A percentile compares a stretch with the other conserved stretches of the same genome.
These are phyloP conservation scores for Suillus discolor DNA, from an alignment of 768 basidiomycete species.

Conservation along the genomic window DNA sequence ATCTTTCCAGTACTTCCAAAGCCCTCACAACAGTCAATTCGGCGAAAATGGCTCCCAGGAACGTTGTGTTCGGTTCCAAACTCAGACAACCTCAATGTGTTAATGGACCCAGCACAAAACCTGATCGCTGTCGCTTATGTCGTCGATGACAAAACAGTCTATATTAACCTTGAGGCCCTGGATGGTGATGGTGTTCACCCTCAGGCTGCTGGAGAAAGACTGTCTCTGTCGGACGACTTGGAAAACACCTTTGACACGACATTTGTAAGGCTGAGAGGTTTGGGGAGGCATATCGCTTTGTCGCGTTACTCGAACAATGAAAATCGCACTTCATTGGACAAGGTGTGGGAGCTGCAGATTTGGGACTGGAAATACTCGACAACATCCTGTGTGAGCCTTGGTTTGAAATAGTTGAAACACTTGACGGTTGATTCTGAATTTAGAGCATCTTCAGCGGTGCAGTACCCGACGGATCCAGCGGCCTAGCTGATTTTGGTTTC, in stretches of 20 bases:
- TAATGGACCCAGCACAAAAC: background rate
- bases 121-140: background rate
- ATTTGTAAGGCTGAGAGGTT: background rate
- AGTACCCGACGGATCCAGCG: too few species aligned
- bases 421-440: background rate
- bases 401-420: background rate
- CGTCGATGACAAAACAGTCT: background rate
- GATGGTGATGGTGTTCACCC: background rate
- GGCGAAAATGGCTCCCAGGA: background rate
- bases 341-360: background rate
- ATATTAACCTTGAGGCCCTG: background rate
- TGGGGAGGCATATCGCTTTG: background rate
- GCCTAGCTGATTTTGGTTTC: too few species aligned
- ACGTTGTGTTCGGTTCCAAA: background rate
- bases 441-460: background rate
- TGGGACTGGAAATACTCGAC: background rate
- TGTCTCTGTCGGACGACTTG: too few species aligned
- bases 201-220: background rate
- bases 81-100: background rate
- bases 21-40: background rate
- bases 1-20: background rate
- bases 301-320: background rate
- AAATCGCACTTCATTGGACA: too few species aligned
- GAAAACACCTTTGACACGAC: too few species aligned
- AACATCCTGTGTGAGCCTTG: background rate